Evolutionary conservation across 345 rosid species (phyloP).

Genomic region (Melaleuca quinquenervia): DNA sequence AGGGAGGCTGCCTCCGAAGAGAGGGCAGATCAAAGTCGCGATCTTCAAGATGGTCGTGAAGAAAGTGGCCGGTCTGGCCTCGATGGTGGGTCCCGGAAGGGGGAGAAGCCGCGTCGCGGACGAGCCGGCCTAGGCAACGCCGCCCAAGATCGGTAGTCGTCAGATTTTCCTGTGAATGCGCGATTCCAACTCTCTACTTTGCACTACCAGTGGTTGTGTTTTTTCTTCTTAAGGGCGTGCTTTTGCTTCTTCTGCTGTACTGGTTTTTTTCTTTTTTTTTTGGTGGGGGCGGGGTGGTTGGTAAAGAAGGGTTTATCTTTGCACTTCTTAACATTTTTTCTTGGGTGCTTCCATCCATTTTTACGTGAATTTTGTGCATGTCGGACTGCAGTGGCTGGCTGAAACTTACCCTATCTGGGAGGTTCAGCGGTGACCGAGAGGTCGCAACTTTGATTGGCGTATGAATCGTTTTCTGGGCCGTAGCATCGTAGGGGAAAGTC

Average conservation of each 20-base stretch:
- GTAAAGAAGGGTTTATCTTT: too few species aligned
- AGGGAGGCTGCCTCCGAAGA: neutral
- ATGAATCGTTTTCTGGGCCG: neutral
- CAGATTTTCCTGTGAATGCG: neutral
- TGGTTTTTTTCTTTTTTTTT: neutral
- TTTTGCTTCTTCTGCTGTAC: neutral
- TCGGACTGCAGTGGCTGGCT: too few species aligned
- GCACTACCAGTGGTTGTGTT: neutral
- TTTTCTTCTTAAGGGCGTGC: neutral
- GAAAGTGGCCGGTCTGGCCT: neutral
- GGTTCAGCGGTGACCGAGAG: too few species aligned
- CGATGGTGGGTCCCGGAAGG: rapidly evolving
- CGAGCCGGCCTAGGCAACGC: neutral
- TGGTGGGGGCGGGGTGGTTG: neutral
- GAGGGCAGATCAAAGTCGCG: neutral
- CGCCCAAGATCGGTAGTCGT: neutral
- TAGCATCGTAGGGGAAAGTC: neutral
- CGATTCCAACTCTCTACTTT: neutral
- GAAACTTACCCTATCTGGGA: too few species aligned
- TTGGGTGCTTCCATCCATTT: too few species aligned
- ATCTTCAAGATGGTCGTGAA: neutral
- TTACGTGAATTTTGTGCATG: too few species aligned
- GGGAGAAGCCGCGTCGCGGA: neutral
- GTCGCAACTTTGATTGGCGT: neutral
- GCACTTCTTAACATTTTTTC: too few species aligned